Conservation (phyloP, 305 asterid genomes). For the Fraxinus velutina region DNA sequence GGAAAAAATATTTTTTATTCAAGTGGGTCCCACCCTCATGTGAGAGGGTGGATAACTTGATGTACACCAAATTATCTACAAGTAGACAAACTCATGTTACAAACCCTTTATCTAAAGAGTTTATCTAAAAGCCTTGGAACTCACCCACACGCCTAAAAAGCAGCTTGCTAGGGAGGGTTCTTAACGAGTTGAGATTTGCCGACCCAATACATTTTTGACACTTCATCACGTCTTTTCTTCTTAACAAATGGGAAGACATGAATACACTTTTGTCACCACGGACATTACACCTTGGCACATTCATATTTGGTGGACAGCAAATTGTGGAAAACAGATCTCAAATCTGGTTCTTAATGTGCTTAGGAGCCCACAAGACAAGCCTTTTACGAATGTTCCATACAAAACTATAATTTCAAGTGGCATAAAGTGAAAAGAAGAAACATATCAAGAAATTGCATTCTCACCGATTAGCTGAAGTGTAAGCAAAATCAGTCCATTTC, state of each 20-base stretch:
- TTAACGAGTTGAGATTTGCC: neutral
- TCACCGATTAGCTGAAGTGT: slow-evolving; percentile 86
- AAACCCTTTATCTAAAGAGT: neutral
- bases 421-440: neutral
- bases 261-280: neutral
- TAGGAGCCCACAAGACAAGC: neutral
- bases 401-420: neutral
- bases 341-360: neutral
- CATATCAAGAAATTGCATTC: neutral
- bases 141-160: neutral
- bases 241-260: neutral
- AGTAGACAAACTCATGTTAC: neutral
- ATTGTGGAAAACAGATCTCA: neutral
- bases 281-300: neutral
- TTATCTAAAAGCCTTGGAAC: neutral
- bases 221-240: neutral
- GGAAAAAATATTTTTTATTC: no score
- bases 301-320: neutral
- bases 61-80: no score
- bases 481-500: slow-evolving; percentile 75
- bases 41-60: no score
- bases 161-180: neutral
- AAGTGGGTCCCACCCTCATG: no score
- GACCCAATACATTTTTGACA: neutral
- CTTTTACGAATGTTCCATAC: neutral